Evolutionary conservation across 2,329 filamentous ascomycete genomes (phyloP), one percentile per base, ranked within the genome.

Genomic region (Macrophomina tecta): DNA sequence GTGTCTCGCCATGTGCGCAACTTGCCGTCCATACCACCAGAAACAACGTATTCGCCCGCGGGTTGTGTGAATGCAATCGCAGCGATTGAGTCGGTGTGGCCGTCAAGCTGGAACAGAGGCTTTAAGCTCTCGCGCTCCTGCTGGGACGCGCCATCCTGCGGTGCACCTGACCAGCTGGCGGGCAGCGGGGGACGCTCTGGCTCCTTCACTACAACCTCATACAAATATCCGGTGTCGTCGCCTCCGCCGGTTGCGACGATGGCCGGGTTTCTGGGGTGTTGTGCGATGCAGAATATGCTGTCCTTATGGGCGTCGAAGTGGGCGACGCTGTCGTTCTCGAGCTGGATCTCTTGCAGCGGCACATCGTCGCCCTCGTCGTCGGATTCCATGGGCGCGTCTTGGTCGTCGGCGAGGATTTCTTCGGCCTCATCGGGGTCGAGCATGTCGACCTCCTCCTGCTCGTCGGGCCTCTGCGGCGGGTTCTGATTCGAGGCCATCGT

Each of bases 261-360:
- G 23, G 89, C 85, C 5, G 90, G 88, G 75, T 91, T 85, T 6
- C 89, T 83, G 4, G 95, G 95, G 78, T 99, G 95, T 77, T 97
- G 93, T 18, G 94, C 93, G 77, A 99, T 95, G 80, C 92, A 89
- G 83, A 97, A 99, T 75, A 99, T 91, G 68, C 91, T 94, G 85
- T 97, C 93, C 72, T 89, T 91, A 82, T 97, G 93, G 42, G 82
- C 80, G 82, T 98, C 95, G 76, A 98, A 97, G 83, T 97, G 94
- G 68, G 93, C 94, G 71, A 90, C 85, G 71, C 93, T 96, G 84
- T 99, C 94, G 84, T 98, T 99, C 69, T 95, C 88, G 6, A 98
- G 85, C 49, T 87, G 82, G 49, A 97, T 88, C 77, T 95, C 92
- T 77, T 90, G 82, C 6, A 77, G 71, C 67, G 83, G 75, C 72